Percentiles rank a stretch among this genome's conserved stretches.
These are phyloP conservation scores for Annulohypoxylon bovei DNA, from an alignment of 495 filamentous ascomycete genomes.

Conservation along the genomic window DNA sequence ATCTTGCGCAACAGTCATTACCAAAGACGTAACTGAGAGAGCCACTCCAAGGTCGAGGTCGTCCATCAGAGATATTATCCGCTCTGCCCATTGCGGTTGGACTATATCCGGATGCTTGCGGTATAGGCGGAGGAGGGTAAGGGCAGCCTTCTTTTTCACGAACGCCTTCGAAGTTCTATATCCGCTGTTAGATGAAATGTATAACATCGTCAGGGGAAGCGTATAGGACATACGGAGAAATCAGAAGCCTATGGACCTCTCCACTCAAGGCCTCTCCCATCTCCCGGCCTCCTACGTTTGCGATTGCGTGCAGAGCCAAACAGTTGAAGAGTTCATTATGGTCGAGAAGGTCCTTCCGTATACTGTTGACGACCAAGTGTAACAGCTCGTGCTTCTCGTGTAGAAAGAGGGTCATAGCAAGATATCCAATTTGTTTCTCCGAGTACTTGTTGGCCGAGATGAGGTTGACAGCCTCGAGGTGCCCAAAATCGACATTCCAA, in stretches of 20 bases:
- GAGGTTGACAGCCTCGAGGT: conserved; percentile 96
- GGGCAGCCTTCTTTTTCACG: conserved; percentile 98
- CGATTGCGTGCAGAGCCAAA: conserved; percentile 97
- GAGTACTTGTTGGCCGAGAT: conserved; percentile 97
- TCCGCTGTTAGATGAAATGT: conserved; percentile 14
- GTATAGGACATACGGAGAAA: conserved; percentile 81
- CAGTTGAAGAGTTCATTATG: conserved; percentile 98
- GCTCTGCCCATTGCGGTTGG: conserved; percentile 94
- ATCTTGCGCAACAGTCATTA: conserved; percentile 96
- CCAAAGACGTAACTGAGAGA: conserved; percentile 92
- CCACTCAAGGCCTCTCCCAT: conserved; percentile 94
- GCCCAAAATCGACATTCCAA: conserved; percentile 99
- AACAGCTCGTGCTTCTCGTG: conserved; percentile 97
- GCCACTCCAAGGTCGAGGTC: conserved; percentile 95
- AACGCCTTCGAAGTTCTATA: conserved; percentile 92
- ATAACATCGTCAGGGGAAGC: background rate
- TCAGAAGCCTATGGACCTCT: conserved; percentile 93
- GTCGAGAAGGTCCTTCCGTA: conserved; percentile 93
- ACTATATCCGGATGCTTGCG: conserved; percentile 93
- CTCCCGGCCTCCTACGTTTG: conserved; percentile 95
- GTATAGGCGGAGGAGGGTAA: conserved; percentile 95
- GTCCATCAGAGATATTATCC: conserved; percentile 98
- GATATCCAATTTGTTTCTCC: conserved; percentile 99
- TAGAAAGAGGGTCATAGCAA: conserved; percentile 96
- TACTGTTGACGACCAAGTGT: conserved; percentile 97